These are phyloP conservation scores for Karstenula rhodostoma DNA, from an alignment of 2,329 filamentous ascomycete genomes.

Conservation along the genomic window DNA sequence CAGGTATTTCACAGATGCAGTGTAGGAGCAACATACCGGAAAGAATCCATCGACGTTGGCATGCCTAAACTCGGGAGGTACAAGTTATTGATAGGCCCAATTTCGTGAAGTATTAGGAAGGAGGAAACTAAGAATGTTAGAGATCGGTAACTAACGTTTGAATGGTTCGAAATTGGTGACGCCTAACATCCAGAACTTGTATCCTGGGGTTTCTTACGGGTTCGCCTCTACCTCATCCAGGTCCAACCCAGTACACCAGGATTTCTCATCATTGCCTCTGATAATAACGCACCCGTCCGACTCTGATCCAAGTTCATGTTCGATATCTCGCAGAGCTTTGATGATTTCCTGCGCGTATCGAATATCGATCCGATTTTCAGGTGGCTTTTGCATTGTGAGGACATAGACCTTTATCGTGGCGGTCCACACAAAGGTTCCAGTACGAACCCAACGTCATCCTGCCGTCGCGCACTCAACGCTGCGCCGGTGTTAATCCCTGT, in stretches of 20 bases:
- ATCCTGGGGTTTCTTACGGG: too few species aligned
- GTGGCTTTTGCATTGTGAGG: conserved; percentile 63
- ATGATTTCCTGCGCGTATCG: conserved; percentile 63
- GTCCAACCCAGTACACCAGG: conserved; percentile 61
- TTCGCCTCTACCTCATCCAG: conserved; percentile 58
- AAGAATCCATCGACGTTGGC: conserved; percentile 67
- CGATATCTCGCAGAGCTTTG: conserved; percentile 57
- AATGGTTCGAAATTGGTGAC: too few species aligned
- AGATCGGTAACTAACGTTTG: too few species aligned
- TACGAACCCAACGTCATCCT: conserved; percentile 43
- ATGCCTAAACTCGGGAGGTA: too few species aligned
- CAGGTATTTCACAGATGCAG: neutral
- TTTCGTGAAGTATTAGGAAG: too few species aligned
- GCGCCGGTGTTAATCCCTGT: neutral
- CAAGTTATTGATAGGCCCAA: too few species aligned
- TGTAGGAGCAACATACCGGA: conserved; percentile 46
- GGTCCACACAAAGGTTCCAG: conserved; percentile 56
- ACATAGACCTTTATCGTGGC: conserved; percentile 60
- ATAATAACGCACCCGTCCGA: conserved; percentile 63
- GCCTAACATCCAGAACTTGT: too few species aligned
- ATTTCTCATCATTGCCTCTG: conserved; percentile 59
- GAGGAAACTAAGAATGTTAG: too few species aligned
- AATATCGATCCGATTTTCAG: conserved; percentile 62
- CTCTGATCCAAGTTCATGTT: conserved; percentile 56
- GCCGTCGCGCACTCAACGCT: neutral